Evolutionary conservation across 169 alveolate species (phyloP).

Genomic region (Miamiensis avidus): DNA sequence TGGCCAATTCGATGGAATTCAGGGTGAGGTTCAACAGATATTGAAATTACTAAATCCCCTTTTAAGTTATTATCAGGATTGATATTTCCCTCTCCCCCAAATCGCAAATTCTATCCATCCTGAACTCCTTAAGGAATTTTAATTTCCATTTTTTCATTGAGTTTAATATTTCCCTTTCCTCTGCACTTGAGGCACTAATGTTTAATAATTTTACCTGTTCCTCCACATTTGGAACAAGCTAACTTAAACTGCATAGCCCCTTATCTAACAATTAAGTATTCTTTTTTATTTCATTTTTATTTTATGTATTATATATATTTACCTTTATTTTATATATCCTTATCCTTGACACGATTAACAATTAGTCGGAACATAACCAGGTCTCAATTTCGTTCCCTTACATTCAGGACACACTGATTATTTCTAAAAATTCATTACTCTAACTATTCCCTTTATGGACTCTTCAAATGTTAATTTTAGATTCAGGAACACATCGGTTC

Average conservation of each 20-base stretch:
- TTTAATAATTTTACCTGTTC: neutral
- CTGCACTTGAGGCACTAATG: neutral
- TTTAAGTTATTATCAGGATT: neutral
- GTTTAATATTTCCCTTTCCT: neutral
- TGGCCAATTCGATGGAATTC: neutral
- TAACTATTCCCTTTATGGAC: neutral
- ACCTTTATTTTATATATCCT: neutral
- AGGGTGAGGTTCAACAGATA: neutral
- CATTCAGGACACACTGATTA: neutral
- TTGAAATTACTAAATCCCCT: neutral
- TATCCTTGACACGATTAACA: neutral
- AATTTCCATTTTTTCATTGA: neutral
- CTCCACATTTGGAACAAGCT: neutral
- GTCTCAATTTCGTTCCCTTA: neutral
- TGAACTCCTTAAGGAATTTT: neutral
- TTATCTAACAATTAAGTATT: neutral
- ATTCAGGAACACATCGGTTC: neutral
- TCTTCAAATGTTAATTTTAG: neutral
- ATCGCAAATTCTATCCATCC: neutral
- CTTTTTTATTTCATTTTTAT: no score
- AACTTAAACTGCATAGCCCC: neutral
- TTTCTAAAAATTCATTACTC: neutral
- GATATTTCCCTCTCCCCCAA: neutral
- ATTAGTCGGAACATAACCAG: neutral
- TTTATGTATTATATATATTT: no score